phyloP scores from a whole-genome alignment of 2,329 filamentous ascomycete species.

The Truncatella angustata region DNA sequence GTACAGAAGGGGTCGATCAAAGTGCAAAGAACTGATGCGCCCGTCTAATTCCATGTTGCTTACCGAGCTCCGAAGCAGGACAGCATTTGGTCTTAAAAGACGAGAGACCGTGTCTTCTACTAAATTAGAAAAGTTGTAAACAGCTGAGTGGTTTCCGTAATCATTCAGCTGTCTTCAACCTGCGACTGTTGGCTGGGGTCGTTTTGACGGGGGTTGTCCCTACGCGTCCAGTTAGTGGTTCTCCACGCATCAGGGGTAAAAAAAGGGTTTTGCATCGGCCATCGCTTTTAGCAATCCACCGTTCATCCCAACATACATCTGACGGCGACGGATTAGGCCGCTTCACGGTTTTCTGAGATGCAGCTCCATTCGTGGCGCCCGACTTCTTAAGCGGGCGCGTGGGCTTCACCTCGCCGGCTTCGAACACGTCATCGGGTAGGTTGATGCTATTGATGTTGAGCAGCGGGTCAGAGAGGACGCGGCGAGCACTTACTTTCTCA shows the following conservation, averaged over 20 bases:
- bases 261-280: slow-evolving; percentile 10
- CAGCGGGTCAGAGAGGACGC: slow-evolving; percentile 30
- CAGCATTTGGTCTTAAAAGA: not conserved
- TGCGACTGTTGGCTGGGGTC: slow-evolving; percentile 28
- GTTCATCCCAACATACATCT: slow-evolving; percentile 30
- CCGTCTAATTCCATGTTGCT: not conserved
- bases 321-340: slow-evolving; percentile 38
- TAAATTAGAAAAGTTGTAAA: not conserved
- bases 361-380: slow-evolving; percentile 33
- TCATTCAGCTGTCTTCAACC: slow-evolving; percentile 18
- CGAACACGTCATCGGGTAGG: slow-evolving; percentile 87
- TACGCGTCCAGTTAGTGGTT: slow-evolving; percentile 23
- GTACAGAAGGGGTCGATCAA: not conserved
- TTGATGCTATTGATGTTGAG: slow-evolving; percentile 61
- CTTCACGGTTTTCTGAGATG: slow-evolving; percentile 38
- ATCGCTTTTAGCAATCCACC: slow-evolving; percentile 18
- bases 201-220: slow-evolving; percentile 31
- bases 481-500: slow-evolving; percentile 65
- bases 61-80: not conserved
- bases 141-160: not conserved
- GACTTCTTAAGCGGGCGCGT: slow-evolving; percentile 51
- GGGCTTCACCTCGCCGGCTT: slow-evolving; percentile 72
- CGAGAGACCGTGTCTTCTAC: not conserved
- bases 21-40: not conserved
- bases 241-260: slow-evolving; percentile 11